Evolutionary conservation across 1,284 basidiomycete species (phyloP), one percentile per base, ranked within the genome.

Genomic region (Papiliotrema flavescens): DNA sequence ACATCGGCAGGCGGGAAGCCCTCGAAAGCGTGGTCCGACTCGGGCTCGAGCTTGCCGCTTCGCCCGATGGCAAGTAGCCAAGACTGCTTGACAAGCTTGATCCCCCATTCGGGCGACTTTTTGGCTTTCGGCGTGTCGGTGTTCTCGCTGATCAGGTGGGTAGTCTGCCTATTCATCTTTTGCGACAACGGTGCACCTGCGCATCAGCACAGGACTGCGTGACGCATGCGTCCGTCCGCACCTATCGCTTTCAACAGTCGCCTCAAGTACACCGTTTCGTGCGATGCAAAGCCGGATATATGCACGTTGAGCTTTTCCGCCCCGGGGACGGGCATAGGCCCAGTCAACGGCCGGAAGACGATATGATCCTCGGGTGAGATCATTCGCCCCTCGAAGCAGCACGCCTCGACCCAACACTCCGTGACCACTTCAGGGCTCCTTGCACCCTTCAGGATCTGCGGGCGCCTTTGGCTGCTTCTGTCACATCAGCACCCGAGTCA

Each of bases 371-470:
- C 64, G 2, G 66, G 66, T 9, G 61, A 47, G 5, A 74, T 53
- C 7, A 77, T 51, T 6, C 47, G 48, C 36, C 66, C 62, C 36
- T 69, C 65, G 53, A 64, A 68, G 39, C 67, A 65, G 51, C 74
- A 76, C 17, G 62, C 66, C 50, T 77, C 75, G 20, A 77, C 62
- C 73, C 73, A 77, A 57, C 71, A 74, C 51, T 76, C 74, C 1
- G 75, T 77, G 15, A 76, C 73, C 1, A 72, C 47, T 22, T 46
- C 46, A 2, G 46, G 45, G 22, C n/a, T 11, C 39, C 53, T 28
- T 65, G 53, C 11, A n/a, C 22, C 40, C 26, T 56, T 28, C 17
- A 45, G 56, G 0, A 55, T 42, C 26, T 24, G 24, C 6, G 59
- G 58, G 17, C 41, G 24, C 5, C 34, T 45, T n/a, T 41, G 37